Evolutionary conservation across 225 moss, liverwort and hornwort genomes (phyloP).

Genomic region (Climacium dendroides): DNA sequence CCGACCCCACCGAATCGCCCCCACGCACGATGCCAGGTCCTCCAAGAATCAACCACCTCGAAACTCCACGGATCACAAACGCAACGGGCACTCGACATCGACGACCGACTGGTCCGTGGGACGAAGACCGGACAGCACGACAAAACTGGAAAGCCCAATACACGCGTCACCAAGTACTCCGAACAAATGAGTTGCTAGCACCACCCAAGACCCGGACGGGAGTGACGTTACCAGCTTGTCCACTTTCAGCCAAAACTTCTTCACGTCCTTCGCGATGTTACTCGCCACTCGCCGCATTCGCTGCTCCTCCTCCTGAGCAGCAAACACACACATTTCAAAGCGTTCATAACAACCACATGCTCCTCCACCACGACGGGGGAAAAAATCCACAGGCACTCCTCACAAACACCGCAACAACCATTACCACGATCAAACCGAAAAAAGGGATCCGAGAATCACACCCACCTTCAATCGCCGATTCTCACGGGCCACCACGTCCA

Average conservation of each 20-base stretch:
- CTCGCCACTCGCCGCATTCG: slow-evolving; percentile 82
- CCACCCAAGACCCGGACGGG: not conserved
- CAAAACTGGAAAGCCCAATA: not conserved
- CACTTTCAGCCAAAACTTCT: slow-evolving; percentile 98
- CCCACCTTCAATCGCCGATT: slow-evolving; percentile 74
- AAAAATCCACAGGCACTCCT: not conserved
- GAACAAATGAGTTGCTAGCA: not conserved
- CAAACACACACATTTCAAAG: not conserved
- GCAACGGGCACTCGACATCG: not conserved
- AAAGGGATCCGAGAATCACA: not conserved
- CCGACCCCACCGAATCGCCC: not conserved
- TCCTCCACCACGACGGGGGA: not conserved
- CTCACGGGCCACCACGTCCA: slow-evolving; percentile 80
- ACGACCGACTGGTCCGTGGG: not conserved
- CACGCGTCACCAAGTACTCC: not conserved
- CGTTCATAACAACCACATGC: not conserved
- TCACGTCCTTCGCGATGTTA: slow-evolving; percentile 91
- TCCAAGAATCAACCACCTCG: not conserved
- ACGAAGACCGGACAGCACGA: not conserved
- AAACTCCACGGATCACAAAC: not conserved
- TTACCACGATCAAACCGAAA: not conserved
- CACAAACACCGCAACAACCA: not conserved
- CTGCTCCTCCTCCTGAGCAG: slow-evolving; percentile 84
- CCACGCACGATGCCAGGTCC: not conserved
- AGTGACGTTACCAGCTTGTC: slow-evolving; percentile 73